Evolutionary conservation across 257 asterid species (phyloP), one percentile per base, ranked within the genome.

Genomic region (Ocimum tenuiflorum): DNA sequence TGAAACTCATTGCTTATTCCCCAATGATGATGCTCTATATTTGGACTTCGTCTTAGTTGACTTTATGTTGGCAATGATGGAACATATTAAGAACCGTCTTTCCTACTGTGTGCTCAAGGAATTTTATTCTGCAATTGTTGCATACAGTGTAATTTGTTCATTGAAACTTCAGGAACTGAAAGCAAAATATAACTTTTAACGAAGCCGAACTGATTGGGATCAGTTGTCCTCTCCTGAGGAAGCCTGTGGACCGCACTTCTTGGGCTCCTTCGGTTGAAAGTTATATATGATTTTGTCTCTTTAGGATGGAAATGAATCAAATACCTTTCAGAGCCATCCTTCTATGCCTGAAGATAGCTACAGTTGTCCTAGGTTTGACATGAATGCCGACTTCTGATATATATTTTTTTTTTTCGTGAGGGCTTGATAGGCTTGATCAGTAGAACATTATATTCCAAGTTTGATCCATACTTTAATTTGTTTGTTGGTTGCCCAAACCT

Each of bases 101-200:
- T 61, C 23, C 39, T 50, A 38, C 48, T 8, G 24, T 45, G 59
- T 52, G 47, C 63, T 52, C 71, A 31, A 27, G 57, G 65, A 49
- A 18, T 4, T 45, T 38, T 42, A 55, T 55, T 38, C 31, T 18
- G 71, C 63, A 38, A 41, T 59, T 63, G 17, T n/a, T 63, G 65
- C 20, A 2, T 27, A 41, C 14, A 54, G 29, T 14, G 27, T 27
- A 61, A 41, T 18, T 61, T 12, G 36, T 24, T 24, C 4, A 24
- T 1, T 24, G 31, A 24, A 4, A 24, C 31, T 24, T 4, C 31
- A 24, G 31, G 31, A 24, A 24, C 1, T 24, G 31, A 24, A 24
- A 24, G 31, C 31, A 24, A 24, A 24, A 1, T 24, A 24, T 24
- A 24, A 24, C 4, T 24, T 24, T 24, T 24, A 24, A 24, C 31